A percentile compares a stretch with the other conserved stretches of the same genome.
These are phyloP conservation scores for Penstemon eatonii DNA, from an alignment of 257 asterid genomes.

Conservation along the genomic window DNA sequence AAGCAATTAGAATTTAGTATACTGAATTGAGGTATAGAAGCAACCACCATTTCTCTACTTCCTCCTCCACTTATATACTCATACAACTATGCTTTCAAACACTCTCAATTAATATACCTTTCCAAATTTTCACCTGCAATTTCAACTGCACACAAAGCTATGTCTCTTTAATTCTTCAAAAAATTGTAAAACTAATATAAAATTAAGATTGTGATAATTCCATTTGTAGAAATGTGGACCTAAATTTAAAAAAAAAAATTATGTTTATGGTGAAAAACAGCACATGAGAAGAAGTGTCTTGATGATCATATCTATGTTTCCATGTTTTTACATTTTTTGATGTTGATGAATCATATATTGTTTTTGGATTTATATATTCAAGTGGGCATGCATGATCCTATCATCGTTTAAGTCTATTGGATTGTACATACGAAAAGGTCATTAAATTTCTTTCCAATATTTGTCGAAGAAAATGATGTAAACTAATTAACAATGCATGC, in stretches of 20 bases:
- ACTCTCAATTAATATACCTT: conserved; percentile 7
- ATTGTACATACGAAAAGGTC: neutral
- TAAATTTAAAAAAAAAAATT: neutral
- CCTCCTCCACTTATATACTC: conserved; percentile 38
- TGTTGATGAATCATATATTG: neutral
- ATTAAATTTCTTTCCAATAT: neutral
- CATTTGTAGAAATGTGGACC: conserved; percentile 5
- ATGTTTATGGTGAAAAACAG: conserved; percentile 13
- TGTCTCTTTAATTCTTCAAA: neutral
- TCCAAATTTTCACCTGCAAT: neutral
- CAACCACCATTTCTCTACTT: conserved; percentile 39
- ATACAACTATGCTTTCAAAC: neutral
- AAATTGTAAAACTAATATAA: neutral
- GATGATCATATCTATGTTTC: no score
- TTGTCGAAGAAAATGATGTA: neutral
- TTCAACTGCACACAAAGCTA: neutral
- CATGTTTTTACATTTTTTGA: neutral
- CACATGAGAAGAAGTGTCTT: conserved; percentile 16
- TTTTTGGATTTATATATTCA: no score
- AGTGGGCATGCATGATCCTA: neutral
- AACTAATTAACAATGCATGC: neutral
- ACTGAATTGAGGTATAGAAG: conserved; percentile 47
- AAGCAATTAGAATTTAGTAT: conserved; percentile 6
- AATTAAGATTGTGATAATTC: neutral
- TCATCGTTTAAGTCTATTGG: neutral